Base-by-base conservation (phyloP, 1,284 basidiomycete genomes). In the Cerioporus squamosus region DNA sequence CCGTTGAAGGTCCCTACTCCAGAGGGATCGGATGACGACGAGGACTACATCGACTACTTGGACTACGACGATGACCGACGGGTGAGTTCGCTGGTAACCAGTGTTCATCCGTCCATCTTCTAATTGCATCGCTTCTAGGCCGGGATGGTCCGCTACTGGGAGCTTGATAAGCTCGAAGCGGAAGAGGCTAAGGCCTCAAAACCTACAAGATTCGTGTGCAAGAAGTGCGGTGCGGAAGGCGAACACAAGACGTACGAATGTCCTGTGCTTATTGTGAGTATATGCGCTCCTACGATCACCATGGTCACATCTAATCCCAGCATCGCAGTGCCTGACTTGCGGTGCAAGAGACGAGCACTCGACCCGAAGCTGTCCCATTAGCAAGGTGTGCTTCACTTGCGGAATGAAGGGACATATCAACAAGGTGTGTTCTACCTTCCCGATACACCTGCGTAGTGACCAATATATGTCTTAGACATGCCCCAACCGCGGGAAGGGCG, bases 341-440 rank as follows among this genome's bases (percentile, higher is more conserved):
- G 95, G 95, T 52, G 91, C 84, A 17, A 83, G 89, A 55, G 87
- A 97, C 68, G 91, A 95, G 62, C 95, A 97, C 70, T 78, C 82
- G 6, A 92, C 94, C 6, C 80, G 88, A 54, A 85, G 87, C 54
- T 97, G 95, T 74, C 93, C 94, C 1, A 88, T 93, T 59, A 88
- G 86, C 69, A 88, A 95, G 68, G 87, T 85, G 5, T 97, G 95
- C 70, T 96, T 88, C 71, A 84, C 81, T 3, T 97, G 95, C 68
- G 93, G 93, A 26, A 88, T 90, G 82, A 88, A 90, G 68, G 95
- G 95, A 0, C 94, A 97, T 70, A 83, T 94, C 49, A 90, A 84
- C 61, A 81, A 77, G 62, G 90, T 91, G 62, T 57, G 82, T 70
- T 36, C n/a, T 5, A 36, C 14, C 8, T 36, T 10, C 9, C 33